Evolutionary conservation across 2,329 filamentous ascomycete species (phyloP).

Genomic region (Plectosphaerella cucumerina): DNA sequence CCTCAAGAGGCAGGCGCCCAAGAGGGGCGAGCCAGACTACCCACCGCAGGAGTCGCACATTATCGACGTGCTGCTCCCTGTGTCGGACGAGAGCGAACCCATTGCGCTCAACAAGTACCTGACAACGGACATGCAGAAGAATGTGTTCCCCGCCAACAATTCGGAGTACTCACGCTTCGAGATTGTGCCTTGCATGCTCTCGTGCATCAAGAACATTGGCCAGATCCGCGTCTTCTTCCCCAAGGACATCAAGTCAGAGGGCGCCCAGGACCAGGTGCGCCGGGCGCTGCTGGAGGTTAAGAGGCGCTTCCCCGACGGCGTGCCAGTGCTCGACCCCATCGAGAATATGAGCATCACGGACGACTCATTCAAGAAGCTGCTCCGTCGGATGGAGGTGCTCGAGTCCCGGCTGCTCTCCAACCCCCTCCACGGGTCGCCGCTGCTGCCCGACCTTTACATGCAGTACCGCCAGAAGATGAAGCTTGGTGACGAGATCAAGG

Average conservation of each 20-base stretch:
- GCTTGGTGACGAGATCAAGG: slow-evolving; percentile 75
- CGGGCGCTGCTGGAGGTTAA: slow-evolving; percentile 74
- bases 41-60: slow-evolving; percentile 74
- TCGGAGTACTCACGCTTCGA: slow-evolving; percentile 70
- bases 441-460: slow-evolving; percentile 78
- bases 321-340: slow-evolving; percentile 85
- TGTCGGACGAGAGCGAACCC: slow-evolving; percentile 46
- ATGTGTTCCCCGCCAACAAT: slow-evolving; percentile 58
- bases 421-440: slow-evolving; percentile 84
- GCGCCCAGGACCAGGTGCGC: slow-evolving; percentile 64
- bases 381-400: slow-evolving; percentile 94
- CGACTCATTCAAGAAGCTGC: slow-evolving; percentile 86
- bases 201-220: slow-evolving; percentile 78
- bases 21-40: slow-evolving; percentile 64
- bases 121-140: slow-evolving; percentile 52
- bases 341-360: slow-evolving; percentile 96
- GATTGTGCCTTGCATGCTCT: slow-evolving; percentile 80
- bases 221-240: slow-evolving; percentile 82
- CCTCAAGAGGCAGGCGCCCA: slow-evolving; percentile 59
- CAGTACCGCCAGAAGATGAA: slow-evolving; percentile 81
- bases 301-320: slow-evolving; percentile 85
- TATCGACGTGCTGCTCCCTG: slow-evolving; percentile 72
- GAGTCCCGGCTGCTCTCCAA: slow-evolving; percentile 87
- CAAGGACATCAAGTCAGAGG: slow-evolving; percentile 63
- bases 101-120: slow-evolving; percentile 32